Percentiles rank a stretch among this genome's conserved stretches.
These are phyloP conservation scores for Wickerhamiella azymoides DNA, from an alignment of 805 yeast species.

Conservation along the genomic window DNA sequence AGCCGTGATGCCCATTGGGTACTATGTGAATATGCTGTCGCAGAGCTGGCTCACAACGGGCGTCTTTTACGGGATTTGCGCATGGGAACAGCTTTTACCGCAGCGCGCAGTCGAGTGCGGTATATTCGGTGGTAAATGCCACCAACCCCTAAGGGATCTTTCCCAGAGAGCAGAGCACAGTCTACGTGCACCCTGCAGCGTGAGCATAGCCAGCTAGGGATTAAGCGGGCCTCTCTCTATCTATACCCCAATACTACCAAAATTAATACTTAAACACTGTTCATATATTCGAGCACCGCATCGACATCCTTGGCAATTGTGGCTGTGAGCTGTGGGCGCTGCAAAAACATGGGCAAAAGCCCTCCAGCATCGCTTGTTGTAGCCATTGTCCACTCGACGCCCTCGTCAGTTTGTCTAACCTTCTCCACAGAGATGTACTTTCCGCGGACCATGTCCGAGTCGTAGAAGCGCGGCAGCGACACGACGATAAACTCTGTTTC, in stretches of 20 bases:
- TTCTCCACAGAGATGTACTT: constrained; percentile 27
- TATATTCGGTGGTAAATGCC: too few relatives aligned
- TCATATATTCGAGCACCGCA: constrained; percentile 20
- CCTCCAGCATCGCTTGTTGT: constrained; percentile 30
- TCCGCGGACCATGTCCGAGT: constrained; percentile 19
- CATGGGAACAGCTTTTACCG: neutral
- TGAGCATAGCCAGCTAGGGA: too few relatives aligned
- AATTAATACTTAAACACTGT: constrained; percentile 13
- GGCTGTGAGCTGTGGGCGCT: constrained; percentile 22
- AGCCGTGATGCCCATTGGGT: neutral
- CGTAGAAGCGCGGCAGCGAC: constrained; percentile 23
- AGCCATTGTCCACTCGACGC: constrained; percentile 29
- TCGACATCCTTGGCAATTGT: constrained; percentile 28
- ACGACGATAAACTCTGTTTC: constrained; percentile 25
- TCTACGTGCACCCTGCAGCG: too few relatives aligned
- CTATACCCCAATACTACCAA: too few relatives aligned
- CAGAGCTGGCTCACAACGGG: neutral
- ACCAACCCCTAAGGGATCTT: too few relatives aligned
- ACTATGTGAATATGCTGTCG: neutral
- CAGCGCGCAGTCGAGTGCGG: neutral
- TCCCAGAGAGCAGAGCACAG: too few relatives aligned
- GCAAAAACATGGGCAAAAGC: constrained; percentile 27
- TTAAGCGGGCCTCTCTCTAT: too few relatives aligned
- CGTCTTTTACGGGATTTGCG: neutral
- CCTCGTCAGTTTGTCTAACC: constrained; percentile 17